These are phyloP conservation scores for Beauveria sp. DNA, from an alignment of 2,329 filamentous ascomycete genomes.

Conservation along the genomic window DNA sequence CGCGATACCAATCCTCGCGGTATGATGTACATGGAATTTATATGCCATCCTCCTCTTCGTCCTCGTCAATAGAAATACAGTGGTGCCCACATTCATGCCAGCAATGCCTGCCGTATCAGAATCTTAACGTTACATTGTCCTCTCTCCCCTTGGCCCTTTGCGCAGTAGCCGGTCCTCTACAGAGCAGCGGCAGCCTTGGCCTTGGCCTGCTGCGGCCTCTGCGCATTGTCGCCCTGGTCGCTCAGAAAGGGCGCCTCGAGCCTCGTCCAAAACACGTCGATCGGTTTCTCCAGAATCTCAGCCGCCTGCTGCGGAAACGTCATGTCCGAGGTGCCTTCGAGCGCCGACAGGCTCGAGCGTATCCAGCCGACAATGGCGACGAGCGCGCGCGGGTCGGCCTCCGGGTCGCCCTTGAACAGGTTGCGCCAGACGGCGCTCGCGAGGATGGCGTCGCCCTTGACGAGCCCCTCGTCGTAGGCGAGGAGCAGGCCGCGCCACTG, in stretches of 20 bases:
- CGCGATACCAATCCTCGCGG: not conserved
- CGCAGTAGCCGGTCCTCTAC: not conserved
- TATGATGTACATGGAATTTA: conserved; percentile 6
- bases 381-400: conserved; percentile 42
- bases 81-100: conserved; percentile 12
- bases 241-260: conserved; percentile 32
- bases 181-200: conserved; percentile 3
- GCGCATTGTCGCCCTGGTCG: conserved; percentile 16
- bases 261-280: conserved; percentile 37
- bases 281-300: conserved; percentile 28
- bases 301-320: conserved; percentile 24
- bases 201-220: not conserved
- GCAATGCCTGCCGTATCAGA: not conserved
- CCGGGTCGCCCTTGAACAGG: conserved; percentile 65
- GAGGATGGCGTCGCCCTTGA: conserved; percentile 68
- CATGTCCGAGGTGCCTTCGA: conserved; percentile 44
- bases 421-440: conserved; percentile 89
- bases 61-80: conserved; percentile 5
- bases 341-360: conserved; percentile 36
- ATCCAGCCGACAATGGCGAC: conserved; percentile 52
- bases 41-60: not conserved
- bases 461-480: conserved; percentile 76
- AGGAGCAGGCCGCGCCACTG: conserved; percentile 86
- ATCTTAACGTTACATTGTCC: not conserved
- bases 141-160: not conserved